phyloP scores from a whole-genome alignment of 192 early-diverging fungal species.

The Podila horticola region DNA sequence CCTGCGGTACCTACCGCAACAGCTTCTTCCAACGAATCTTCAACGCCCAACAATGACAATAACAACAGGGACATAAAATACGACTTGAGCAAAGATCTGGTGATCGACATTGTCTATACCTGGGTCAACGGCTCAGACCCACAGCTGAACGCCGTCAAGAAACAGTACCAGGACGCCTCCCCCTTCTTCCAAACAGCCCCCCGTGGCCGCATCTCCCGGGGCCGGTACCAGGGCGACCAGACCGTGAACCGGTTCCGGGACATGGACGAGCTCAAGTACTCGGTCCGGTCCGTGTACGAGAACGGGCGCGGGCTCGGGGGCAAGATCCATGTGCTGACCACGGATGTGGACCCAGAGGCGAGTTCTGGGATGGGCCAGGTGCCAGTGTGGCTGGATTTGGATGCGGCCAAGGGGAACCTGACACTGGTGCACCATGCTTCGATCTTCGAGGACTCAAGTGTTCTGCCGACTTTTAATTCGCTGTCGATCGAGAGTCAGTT shows the following conservation, averaged over 20 bases:
- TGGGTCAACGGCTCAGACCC: constrained; percentile 57
- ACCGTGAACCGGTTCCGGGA: constrained; percentile 45
- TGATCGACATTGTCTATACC: constrained; percentile 52
- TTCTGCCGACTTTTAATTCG: constrained; percentile 52
- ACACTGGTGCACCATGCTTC: constrained; percentile 27
- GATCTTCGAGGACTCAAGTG: constrained; percentile 23
- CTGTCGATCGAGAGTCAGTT: constrained; percentile 53
- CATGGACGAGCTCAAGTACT: constrained; percentile 54
- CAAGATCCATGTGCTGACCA: constrained; percentile 46
- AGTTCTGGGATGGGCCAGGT: constrained; percentile 15
- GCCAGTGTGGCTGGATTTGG: constrained; percentile 44
- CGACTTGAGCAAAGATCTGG: constrained; percentile 1
- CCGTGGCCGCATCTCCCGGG: background rate
- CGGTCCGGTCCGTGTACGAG: constrained; percentile 40
- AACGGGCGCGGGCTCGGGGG: constrained; percentile 13
- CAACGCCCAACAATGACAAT: background rate
- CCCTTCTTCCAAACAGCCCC: constrained; percentile 11
- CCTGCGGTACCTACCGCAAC: background rate
- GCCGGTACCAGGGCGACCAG: background rate
- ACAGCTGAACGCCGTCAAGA: constrained; percentile 5
- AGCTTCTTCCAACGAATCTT: background rate
- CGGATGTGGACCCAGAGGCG: constrained; percentile 13
- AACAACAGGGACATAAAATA: background rate
- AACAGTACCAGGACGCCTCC: constrained; percentile 17
- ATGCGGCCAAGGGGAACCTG: constrained; percentile 3